Evolutionary conservation across 2,329 filamentous ascomycete genomes (phyloP).

Genomic region (Pseudogymnoascus pannorum): DNA sequence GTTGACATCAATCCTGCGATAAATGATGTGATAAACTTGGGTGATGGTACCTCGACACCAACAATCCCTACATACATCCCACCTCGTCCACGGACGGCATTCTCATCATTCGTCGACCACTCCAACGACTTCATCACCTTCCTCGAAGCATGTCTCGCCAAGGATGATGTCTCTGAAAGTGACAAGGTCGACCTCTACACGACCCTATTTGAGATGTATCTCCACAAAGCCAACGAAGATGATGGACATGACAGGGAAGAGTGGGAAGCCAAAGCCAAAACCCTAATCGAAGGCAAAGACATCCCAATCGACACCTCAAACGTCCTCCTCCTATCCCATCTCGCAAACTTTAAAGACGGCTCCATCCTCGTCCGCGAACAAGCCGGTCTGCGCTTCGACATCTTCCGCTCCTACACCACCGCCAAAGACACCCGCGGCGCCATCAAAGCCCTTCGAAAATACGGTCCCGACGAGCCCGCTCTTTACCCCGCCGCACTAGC

Average conservation of each 20-base stretch:
- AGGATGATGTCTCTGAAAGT: conserved; percentile 60
- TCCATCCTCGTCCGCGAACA: conserved; percentile 91
- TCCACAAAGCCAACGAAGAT: conserved; percentile 76
- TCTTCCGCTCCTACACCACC: conserved; percentile 91
- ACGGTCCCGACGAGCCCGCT: conserved; percentile 83
- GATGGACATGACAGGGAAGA: conserved; percentile 63
- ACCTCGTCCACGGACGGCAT: conserved; percentile 80
- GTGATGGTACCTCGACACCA: conserved; percentile 21
- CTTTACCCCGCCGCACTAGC: conserved; percentile 87
- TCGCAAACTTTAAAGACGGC: conserved; percentile 83
- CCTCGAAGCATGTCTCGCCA: conserved; percentile 76
- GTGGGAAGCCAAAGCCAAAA: conserved; percentile 89
- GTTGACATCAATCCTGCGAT: conserved; percentile 44
- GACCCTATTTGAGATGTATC: conserved; percentile 95
- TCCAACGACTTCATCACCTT: conserved; percentile 87
- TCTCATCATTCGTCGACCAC: conserved; percentile 94
- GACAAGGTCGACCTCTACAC: conserved; percentile 86
- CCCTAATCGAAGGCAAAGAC: conserved; percentile 72
- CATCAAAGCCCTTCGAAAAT: conserved; percentile 83
- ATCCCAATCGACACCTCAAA: conserved; percentile 91
- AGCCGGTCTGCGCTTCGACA: conserved; percentile 84
- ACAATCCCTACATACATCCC: conserved; percentile 59
- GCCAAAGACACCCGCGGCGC: conserved; percentile 87
- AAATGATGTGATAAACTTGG: conserved; percentile 39
- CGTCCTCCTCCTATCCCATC: conserved; percentile 82